These are phyloP conservation scores for Aspergillus ustus DNA, from an alignment of 2,329 filamentous ascomycete species.

Conservation along the genomic window DNA sequence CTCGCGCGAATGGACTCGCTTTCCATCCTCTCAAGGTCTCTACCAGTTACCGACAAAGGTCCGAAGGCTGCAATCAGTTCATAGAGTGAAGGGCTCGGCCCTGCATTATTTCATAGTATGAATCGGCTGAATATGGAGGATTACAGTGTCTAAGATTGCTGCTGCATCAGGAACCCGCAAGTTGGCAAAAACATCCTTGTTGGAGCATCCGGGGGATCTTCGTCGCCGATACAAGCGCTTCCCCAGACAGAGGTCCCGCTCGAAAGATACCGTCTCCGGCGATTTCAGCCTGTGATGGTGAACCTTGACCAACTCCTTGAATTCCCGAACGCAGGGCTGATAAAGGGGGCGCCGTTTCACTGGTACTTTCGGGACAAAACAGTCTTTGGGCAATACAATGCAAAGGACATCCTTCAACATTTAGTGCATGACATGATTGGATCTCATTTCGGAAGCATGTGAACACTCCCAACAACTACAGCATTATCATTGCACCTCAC, in stretches of 20 bases:
- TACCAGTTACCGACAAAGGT: background rate
- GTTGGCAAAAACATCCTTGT: background rate
- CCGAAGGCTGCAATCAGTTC: background rate
- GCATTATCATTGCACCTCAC: slow-evolving; percentile 20
- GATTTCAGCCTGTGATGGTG: background rate
- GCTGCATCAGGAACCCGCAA: background rate
- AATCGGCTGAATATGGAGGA: background rate
- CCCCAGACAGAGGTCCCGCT: slow-evolving; percentile 18
- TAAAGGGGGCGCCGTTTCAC: background rate
- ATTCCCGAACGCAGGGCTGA: background rate
- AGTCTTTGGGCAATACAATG: background rate
- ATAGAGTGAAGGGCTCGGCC: background rate
- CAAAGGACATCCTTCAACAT: background rate
- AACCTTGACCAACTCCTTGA: background rate
- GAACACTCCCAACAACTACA: background rate
- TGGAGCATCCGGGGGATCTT: slow-evolving; percentile 18
- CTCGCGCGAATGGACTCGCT: background rate
- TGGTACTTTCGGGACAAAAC: background rate
- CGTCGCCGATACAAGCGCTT: slow-evolving; percentile 10
- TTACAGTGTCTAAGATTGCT: background rate
- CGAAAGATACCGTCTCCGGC: background rate
- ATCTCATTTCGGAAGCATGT: background rate
- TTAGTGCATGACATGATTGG: background rate
- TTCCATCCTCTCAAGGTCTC: background rate
- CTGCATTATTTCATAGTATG: background rate